A percentile compares a stretch with the other conserved stretches of the same genome.
These are phyloP conservation scores for Collariella sp. DNA, from an alignment of 495 filamentous ascomycete genomes.

Conservation along the genomic window DNA sequence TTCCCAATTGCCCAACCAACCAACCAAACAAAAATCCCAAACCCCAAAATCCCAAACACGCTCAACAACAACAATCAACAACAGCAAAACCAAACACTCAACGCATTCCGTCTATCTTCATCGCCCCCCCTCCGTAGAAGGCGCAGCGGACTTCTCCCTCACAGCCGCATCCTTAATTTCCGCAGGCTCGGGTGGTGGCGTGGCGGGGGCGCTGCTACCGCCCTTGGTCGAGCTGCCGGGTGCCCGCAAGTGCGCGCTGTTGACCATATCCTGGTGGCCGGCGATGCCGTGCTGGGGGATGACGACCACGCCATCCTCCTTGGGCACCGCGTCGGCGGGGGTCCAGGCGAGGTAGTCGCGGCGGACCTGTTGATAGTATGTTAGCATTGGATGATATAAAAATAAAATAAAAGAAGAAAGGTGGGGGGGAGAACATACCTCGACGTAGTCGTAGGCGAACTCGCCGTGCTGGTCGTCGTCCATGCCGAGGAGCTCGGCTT, in stretches of 20 bases:
- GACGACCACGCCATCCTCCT: constrained; percentile 55
- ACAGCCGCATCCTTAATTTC: neutral
- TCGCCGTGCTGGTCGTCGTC: constrained; percentile 98
- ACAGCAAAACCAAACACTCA: neutral
- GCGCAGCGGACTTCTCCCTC: neutral
- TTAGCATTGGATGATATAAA: neutral
- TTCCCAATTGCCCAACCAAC: too few relatives aligned
- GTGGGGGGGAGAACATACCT: constrained; percentile 33
- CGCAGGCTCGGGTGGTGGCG: constrained; percentile 7
- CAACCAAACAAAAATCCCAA: neutral
- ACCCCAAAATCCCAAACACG: neutral
- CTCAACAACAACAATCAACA: neutral
- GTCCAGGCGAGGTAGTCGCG: constrained; percentile 98
- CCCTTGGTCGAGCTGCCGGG: neutral
- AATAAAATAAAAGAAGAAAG: neutral
- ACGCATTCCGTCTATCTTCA: neutral
- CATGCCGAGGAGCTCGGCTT: constrained; percentile 97
- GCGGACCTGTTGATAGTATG: constrained; percentile 46
- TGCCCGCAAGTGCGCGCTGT: constrained; percentile 11
- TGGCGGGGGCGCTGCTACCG: constrained; percentile 1
- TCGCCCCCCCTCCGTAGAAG: neutral
- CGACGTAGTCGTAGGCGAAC: constrained; percentile 98
- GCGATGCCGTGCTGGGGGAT: constrained; percentile 73
- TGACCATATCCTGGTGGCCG: constrained; percentile 46
- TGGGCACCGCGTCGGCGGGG: constrained; percentile 65